These are phyloP conservation scores for Fonsecaea monophora DNA, from an alignment of 2,329 filamentous ascomycete species.

Conservation along the genomic window DNA sequence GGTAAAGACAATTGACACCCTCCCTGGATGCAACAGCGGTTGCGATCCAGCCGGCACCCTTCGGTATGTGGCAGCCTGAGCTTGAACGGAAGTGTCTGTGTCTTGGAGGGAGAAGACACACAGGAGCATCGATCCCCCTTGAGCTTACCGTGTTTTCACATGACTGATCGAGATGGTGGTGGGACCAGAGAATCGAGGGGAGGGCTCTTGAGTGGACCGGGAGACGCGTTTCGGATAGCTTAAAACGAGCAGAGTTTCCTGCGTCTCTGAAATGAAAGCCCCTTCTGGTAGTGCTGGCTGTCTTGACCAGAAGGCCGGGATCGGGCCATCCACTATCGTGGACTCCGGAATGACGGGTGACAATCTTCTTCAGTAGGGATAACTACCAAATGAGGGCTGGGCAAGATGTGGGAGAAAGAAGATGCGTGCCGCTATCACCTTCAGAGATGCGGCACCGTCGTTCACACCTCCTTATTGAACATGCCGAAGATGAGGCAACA, in stretches of 20 bases:
- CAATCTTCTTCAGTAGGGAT: not conserved
- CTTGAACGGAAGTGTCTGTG: too few relatives aligned
- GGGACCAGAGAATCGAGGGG: not conserved
- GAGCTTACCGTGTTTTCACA: not conserved
- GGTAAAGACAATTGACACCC: too few relatives aligned
- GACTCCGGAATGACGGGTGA: not conserved
- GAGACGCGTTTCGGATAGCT: not conserved
- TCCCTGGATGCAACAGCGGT: too few relatives aligned
- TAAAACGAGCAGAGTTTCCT: not conserved
- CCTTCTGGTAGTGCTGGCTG: not conserved
- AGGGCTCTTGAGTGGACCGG: not conserved
- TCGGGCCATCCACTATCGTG: not conserved
- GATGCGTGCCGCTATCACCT: constrained; percentile 56
- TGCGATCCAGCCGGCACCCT: too few relatives aligned
- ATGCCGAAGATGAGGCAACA: constrained; percentile 44
- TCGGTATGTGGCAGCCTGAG: too few relatives aligned
- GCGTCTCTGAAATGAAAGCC: not conserved
- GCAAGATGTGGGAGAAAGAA: constrained; percentile 47
- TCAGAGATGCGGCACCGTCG: constrained; percentile 51
- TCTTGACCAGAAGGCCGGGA: not conserved
- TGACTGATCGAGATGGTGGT: not conserved
- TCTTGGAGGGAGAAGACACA: too few relatives aligned
- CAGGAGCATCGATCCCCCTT: not conserved
- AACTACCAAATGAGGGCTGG: not conserved
- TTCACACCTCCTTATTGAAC: constrained; percentile 43